Evolutionary conservation across 1,284 basidiomycete genomes (phyloP), one percentile per base, ranked within the genome.

Genomic region (Papiliotrema terrestris): DNA sequence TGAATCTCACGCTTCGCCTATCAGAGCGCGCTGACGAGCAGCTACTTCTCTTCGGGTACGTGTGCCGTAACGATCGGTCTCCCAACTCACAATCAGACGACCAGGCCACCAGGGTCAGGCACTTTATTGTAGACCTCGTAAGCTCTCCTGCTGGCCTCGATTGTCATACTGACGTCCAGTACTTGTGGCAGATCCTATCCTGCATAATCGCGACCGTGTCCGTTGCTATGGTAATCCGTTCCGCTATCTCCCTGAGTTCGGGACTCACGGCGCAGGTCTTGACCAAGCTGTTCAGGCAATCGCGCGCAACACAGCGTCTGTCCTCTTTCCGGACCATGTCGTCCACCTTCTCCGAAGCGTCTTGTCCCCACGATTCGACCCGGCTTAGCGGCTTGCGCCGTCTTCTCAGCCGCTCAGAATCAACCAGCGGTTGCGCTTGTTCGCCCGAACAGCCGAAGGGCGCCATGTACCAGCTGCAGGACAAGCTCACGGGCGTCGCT

Each of bases 111-210:
- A 49, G 62, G 22, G 43, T 65, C 23, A 38, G 49, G 17, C 59
- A 60, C 42, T 57, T 65, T 29, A 57, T 65, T n/a, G 45, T 65
- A 26, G 63, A 65, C 42, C 45, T 65, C 1, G 58, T 59, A 25
- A 26, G 51, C 46, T 3, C 11, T 38, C 29, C n/a, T 22, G 2
- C n/a, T 39, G n/a, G 20, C n/a, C 41, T 36, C 15, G 13, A 5
- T 5, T n/a, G 23, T 20, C 23, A 26, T 22, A 22, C 15, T 38
- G 11, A 29, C 5, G 19, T 5, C 17, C 52, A 59, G 53, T 65
- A 65, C 46, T 53, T 65, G 3, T 65, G 63, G 63, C 63, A 65
- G 41, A 49, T 58, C 11, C 41, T 65, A 45, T 59, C 63, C 5
- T 61, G 61, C 29, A 22, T 51, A 32, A 46, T 65, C 26, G 63